Base-by-base conservation (phyloP, 2,329 filamentous ascomycete species). In the Exophiala sp. region DNA sequence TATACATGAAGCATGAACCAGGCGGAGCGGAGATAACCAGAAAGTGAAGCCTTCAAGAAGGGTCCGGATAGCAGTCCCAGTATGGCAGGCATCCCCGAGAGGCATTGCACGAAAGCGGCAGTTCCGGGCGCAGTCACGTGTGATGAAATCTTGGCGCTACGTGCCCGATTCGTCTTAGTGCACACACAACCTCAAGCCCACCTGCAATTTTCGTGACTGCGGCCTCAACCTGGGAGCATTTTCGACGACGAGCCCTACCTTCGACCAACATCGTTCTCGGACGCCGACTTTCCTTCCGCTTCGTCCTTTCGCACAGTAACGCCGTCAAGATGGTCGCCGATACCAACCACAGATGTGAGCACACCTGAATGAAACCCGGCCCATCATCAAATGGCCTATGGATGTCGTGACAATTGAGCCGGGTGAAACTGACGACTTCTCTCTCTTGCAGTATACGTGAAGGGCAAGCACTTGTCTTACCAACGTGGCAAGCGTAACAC, bases 391-490 rank as follows among this genome's bases (percentile, higher is more conserved):
- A 32, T 43, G 8, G 10, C 21, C 2, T 32, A 3, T 32, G 29
- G 29, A 32, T 3, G 11, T n/a, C 11, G 5, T 3, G 0, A 22
- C 2, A 27, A 24, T 19, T 2, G 13, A 19, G 6, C 7, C n/a
- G 19, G 8, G 13, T 19, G 34, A 37, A 13, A 29, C 14, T 14
- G 22, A 47, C 57, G 43, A 11, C 27, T 39, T 6, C 24, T 37
- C 14, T 37, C 18, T 19, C 18, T 11, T 19, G 34, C 68, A 90
- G 86, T 90, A 80, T 91, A 90, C 73, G 86, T 90, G 73, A 90
- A 90, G 88, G 91, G 89, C 80, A 90, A 89, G 77, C 91, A 97
- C 84, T 79, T 97, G 78, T 91, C 86, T 78, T 96, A 95, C 82
- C 85, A 95, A 82, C 87, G 91, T 76, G 86, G 85, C 73, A 91